phyloP scores from a whole-genome alignment of 1,139 yeast species.

The Kluyveromyces sp. region DNA sequence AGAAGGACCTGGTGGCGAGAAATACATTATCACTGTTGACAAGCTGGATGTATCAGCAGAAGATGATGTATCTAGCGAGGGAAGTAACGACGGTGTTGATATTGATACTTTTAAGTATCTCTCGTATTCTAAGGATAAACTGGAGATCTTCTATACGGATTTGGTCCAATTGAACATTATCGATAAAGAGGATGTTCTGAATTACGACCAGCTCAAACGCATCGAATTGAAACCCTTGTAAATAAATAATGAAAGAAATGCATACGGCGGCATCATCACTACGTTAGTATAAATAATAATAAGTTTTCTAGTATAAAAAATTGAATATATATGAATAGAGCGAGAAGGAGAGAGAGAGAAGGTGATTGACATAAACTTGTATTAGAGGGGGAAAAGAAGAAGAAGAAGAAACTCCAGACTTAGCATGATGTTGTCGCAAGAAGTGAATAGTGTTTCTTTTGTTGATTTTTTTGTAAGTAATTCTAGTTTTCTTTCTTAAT shows the following conservation, averaged over 20 bases:
- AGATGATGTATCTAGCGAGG: slow-evolving; percentile 22
- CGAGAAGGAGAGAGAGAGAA: not conserved
- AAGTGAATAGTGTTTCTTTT: too few relatives aligned
- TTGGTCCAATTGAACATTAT: slow-evolving; percentile 54
- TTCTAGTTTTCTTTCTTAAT: too few relatives aligned
- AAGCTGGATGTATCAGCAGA: slow-evolving; percentile 13
- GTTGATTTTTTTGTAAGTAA: too few relatives aligned
- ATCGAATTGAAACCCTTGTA: slow-evolving; percentile 6
- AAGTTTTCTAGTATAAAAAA: not conserved
- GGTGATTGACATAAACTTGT: not conserved
- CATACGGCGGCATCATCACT: not conserved
- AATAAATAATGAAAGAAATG: not conserved
- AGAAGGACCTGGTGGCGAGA: slow-evolving; percentile 40
- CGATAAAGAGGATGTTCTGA: slow-evolving; percentile 26
- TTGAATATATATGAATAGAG: not conserved
- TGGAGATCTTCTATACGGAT: slow-evolving; percentile 69
- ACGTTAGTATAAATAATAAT: slow-evolving; percentile 1
- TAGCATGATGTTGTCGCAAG: too few relatives aligned
- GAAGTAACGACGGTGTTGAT: slow-evolving; percentile 35
- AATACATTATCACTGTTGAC: slow-evolving; percentile 32
- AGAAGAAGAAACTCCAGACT: too few relatives aligned
- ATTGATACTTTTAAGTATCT: slow-evolving; percentile 78
- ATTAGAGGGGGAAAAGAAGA: too few relatives aligned
- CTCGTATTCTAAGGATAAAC: slow-evolving; percentile 67
- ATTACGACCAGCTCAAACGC: slow-evolving; percentile 3